Evolutionary conservation across 305 asterid genomes (phyloP).

Genomic region (Ilex paraguariensis): DNA sequence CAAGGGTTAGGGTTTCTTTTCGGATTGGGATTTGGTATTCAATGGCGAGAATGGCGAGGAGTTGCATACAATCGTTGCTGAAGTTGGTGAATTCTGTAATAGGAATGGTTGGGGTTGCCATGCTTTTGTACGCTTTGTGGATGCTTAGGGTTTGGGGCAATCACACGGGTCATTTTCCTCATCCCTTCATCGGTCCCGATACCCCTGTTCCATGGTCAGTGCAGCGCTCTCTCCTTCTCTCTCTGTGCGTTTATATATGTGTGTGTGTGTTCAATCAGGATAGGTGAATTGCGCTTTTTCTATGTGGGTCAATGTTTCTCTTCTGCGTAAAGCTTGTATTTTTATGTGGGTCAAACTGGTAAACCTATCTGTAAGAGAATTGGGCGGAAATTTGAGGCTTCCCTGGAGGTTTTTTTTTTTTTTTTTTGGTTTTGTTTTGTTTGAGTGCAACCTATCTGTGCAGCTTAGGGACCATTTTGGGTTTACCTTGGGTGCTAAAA

Average conservation of each 20-base stretch:
- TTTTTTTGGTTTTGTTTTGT: too few relatives aligned
- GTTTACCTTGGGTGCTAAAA: too few relatives aligned
- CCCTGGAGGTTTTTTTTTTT: too few relatives aligned
- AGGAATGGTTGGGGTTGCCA: slow-evolving; percentile 75
- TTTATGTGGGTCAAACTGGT: too few relatives aligned
- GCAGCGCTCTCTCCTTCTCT: not conserved
- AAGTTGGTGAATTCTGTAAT: slow-evolving; percentile 67
- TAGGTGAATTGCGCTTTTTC: too few relatives aligned
- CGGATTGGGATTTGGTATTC: not conserved
- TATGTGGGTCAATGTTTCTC: too few relatives aligned
- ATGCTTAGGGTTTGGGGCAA: slow-evolving; percentile 78
- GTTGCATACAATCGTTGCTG: slow-evolving; percentile 62
- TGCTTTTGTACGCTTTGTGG: slow-evolving; percentile 78
- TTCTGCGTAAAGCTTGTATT: too few relatives aligned
- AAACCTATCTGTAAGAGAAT: too few relatives aligned
- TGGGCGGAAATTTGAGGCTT: too few relatives aligned
- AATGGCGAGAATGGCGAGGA: slow-evolving; percentile 71
- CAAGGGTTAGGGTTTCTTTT: slow-evolving; percentile 2
- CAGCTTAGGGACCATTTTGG: too few relatives aligned
- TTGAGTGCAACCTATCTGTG: too few relatives aligned
- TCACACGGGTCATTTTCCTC: slow-evolving; percentile 32
- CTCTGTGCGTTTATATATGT: not conserved
- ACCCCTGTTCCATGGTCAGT: slow-evolving; percentile 36
- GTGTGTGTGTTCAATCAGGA: not conserved
- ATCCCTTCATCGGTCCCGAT: slow-evolving; percentile 19